Evolutionary conservation across 768 basidiomycete genomes (phyloP).

Genomic region (Roridomyces roridus): DNA sequence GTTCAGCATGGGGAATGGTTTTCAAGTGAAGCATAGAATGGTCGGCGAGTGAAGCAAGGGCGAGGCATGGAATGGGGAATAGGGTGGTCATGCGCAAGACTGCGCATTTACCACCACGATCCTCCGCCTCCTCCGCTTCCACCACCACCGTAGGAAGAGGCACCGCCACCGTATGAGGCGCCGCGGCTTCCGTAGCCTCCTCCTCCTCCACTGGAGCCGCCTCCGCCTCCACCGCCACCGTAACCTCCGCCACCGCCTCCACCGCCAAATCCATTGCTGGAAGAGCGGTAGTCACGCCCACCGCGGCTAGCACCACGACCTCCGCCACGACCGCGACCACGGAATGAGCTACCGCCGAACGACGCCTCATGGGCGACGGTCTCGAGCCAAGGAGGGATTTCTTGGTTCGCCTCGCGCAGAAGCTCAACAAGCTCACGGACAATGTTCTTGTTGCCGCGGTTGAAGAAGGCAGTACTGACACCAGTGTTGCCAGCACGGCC

Average conservation of each 20-base stretch:
- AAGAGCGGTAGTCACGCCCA: slow-evolving; percentile 53
- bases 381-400: slow-evolving; percentile 91
- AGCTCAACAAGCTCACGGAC: slow-evolving; percentile 92
- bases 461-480: slow-evolving; percentile 95
- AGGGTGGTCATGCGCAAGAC: slow-evolving; percentile 5
- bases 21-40: slow-evolving; percentile 10
- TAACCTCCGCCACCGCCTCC: slow-evolving; percentile 30
- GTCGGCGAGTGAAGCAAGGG: slow-evolving; percentile 3
- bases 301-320: slow-evolving; percentile 50
- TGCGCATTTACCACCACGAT: slow-evolving; percentile 49
- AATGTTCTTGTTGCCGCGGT: slow-evolving; percentile 91
- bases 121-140: slow-evolving; percentile 39
- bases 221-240: slow-evolving; percentile 26
- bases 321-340: slow-evolving; percentile 65
- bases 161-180: slow-evolving; percentile 30
- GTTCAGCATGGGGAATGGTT: slow-evolving; percentile 21
- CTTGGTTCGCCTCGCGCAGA: slow-evolving; percentile 94
- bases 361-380: slow-evolving; percentile 82
- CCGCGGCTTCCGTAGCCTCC: slow-evolving; percentile 25
- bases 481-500: slow-evolving; percentile 99
- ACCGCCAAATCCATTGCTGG: slow-evolving; percentile 45
- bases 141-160: slow-evolving; percentile 31
- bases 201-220: slow-evolving; percentile 31
- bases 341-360: slow-evolving; percentile 64
- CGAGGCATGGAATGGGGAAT: slow-evolving; percentile 4